phyloP scores from a whole-genome alignment of 805 yeast species.

The Barnettozyma populi region DNA sequence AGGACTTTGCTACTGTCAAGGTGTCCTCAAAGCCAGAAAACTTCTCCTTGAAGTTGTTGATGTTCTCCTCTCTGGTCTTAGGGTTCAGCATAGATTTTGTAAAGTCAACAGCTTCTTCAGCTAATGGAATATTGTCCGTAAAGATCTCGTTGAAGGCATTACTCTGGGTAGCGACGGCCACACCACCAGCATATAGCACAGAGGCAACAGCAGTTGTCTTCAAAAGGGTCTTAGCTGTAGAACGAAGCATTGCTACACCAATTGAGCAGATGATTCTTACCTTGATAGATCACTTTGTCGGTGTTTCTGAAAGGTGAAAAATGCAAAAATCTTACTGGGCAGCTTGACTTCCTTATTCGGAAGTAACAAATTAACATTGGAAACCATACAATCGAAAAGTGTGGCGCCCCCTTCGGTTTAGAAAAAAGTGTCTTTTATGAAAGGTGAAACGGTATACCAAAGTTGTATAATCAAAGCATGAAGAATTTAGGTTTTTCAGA shows the following conservation, averaged over 20 bases:
- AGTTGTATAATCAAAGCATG: too few relatives aligned
- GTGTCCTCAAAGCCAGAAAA: constrained; percentile 35
- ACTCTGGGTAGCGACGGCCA: constrained; percentile 48
- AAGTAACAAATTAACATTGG: constrained; percentile 8
- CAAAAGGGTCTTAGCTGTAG: constrained; percentile 28
- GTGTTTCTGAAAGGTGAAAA: neutral
- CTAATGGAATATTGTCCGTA: constrained; percentile 60
- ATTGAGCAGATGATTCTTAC: neutral
- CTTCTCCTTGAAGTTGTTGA: constrained; percentile 33
- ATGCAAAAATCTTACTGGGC: constrained; percentile 1
- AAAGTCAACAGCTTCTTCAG: constrained; percentile 45
- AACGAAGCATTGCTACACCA: constrained; percentile 19
- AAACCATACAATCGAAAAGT: neutral
- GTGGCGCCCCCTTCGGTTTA: too few relatives aligned
- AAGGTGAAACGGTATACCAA: too few relatives aligned
- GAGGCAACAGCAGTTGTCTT: constrained; percentile 29
- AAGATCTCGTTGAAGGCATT: constrained; percentile 59
- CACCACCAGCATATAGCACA: constrained; percentile 51
- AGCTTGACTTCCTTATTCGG: constrained; percentile 1
- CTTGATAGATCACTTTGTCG: neutral
- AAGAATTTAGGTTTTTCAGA: too few relatives aligned
- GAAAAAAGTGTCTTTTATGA: too few relatives aligned
- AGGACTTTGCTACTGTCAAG: constrained; percentile 31
- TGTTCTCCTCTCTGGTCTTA: constrained; percentile 24
- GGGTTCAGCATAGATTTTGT: constrained; percentile 35